These are phyloP conservation scores for Erigeron philadelphicus DNA, from an alignment of 140 eudicot species.

Conservation along the genomic window DNA sequence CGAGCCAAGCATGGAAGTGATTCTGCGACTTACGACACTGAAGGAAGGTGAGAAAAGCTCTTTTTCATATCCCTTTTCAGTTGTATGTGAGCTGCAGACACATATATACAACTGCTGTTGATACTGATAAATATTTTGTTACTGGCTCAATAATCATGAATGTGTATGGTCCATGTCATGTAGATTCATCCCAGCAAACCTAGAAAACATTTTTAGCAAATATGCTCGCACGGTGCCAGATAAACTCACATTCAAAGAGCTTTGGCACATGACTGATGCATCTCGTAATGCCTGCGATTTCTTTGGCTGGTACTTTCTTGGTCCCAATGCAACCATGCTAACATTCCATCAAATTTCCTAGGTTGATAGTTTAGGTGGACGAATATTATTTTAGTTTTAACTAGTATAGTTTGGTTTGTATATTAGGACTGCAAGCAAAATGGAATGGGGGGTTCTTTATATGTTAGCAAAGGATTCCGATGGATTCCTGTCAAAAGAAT, in stretches of 20 bases:
- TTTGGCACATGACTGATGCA: slow-evolving; percentile 69
- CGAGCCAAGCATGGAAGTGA: slow-evolving; percentile 76
- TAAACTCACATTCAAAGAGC: slow-evolving; percentile 53
- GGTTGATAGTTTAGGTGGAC: too few species aligned
- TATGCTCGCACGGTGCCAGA: slow-evolving; percentile 57
- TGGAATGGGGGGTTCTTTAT: slow-evolving; percentile 50
- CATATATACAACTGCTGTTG: background rate
- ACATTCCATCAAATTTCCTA: too few species aligned
- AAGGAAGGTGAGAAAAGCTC: slow-evolving; percentile 58
- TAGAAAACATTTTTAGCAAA: slow-evolving; percentile 69
- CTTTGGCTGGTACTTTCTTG: slow-evolving; percentile 43
- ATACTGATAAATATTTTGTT: background rate
- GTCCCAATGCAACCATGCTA: background rate
- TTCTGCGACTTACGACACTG: slow-evolving; percentile 59
- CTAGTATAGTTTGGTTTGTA: background rate
- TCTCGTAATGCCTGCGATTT: slow-evolving; percentile 51
- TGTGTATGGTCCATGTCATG: background rate
- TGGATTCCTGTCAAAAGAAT: slow-evolving; percentile 52
- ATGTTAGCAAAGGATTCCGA: slow-evolving; percentile 56
- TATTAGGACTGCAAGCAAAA: slow-evolving; percentile 40
- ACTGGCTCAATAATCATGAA: background rate
- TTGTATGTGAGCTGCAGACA: background rate
- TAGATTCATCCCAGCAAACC: slow-evolving; percentile 52
- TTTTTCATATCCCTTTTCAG: background rate
- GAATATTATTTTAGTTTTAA: background rate